A percentile compares a stretch with the other conserved stretches of the same genome.
Conservation (phyloP, 305 asterid genomes). For the Vinca major region DNA sequence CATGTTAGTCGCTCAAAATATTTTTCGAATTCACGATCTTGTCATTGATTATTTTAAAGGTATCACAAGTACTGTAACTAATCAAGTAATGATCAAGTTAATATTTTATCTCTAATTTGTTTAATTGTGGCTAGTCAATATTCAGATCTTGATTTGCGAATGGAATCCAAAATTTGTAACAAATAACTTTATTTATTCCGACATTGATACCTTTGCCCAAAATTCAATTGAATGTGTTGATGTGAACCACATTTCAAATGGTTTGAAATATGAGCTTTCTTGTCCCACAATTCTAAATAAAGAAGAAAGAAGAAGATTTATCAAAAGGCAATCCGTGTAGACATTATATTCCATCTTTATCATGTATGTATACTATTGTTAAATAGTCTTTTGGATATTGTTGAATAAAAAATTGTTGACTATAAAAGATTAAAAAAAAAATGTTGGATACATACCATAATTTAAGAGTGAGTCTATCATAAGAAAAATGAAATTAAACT, state of each 20-base stretch:
- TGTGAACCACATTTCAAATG: background rate
- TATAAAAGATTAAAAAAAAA: too few species aligned
- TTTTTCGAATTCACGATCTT: too few species aligned
- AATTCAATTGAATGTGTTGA: background rate
- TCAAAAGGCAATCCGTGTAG: background rate
- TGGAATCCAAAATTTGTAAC: background rate
- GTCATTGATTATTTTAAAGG: too few species aligned
- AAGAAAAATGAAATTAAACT: too few species aligned
- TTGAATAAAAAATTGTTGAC: too few species aligned
- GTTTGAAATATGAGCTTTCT: background rate
- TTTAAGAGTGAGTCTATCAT: too few species aligned
- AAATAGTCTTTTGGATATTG: too few species aligned
- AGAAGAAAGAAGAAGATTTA: background rate
- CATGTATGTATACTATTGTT: background rate
- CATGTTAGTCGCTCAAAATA: too few species aligned
- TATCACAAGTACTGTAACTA: too few species aligned
- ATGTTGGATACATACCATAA: too few species aligned
- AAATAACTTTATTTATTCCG: background rate
- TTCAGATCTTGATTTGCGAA: background rate
- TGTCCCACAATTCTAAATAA: constrained; percentile 2
- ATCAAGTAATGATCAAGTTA: too few species aligned
- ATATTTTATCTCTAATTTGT: background rate
- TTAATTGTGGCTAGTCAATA: background rate
- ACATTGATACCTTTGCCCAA: background rate
- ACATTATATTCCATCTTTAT: constrained; percentile 1